Conservation (phyloP, 805 yeast species). For the Lipomyces yamanashiensis region DNA sequence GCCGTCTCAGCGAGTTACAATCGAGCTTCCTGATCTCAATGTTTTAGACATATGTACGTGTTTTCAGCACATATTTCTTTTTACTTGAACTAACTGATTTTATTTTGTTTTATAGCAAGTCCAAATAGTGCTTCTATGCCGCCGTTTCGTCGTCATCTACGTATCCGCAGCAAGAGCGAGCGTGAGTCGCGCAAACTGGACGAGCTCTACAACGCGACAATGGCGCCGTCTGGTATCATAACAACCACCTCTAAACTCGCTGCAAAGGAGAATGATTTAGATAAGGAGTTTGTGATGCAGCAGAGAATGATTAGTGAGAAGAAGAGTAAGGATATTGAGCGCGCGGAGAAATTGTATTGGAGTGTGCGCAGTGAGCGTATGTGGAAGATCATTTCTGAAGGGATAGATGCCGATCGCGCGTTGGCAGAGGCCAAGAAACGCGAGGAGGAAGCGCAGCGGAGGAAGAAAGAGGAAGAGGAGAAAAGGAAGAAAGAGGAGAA, state of each 20-base stretch:
- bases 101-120: background rate
- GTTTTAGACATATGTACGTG: background rate
- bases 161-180: background rate
- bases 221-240: background rate
- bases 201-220: constrained; percentile 10
- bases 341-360: constrained; percentile 13
- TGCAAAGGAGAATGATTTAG: background rate
- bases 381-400: constrained; percentile 19
- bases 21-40: constrained; percentile 8
- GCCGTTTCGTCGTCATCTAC: background rate
- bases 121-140: background rate
- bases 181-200: constrained; percentile 8
- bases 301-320: constrained; percentile 11
- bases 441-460: constrained; percentile 38
- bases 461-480: constrained; percentile 13
- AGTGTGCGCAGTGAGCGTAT: constrained; percentile 5
- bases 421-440: constrained; percentile 4
- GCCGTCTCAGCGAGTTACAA: background rate
- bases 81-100: background rate
- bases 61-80: background rate
- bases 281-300: constrained; percentile 11
- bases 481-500: constrained; percentile 30
- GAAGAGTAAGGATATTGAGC: background rate
- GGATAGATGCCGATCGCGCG: constrained; percentile 17
- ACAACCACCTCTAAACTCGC: too few relatives aligned